Evolutionary conservation across 169 alveolate species (phyloP).

Genomic region (Plasmodium vivax): DNA sequence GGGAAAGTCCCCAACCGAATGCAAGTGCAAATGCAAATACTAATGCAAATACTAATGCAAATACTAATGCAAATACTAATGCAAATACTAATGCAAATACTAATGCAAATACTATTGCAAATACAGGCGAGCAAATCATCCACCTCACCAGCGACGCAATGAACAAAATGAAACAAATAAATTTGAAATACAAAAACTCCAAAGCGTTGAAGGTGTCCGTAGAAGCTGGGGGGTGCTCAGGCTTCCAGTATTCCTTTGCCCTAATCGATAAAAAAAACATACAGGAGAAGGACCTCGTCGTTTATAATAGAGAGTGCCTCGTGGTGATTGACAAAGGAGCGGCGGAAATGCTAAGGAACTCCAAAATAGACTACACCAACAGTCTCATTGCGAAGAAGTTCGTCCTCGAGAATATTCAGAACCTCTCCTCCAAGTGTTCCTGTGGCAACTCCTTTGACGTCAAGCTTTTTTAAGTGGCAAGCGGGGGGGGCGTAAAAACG

Average conservation of each 20-base stretch:
- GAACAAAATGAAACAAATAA: slow-evolving; percentile 72
- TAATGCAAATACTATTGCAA: no score
- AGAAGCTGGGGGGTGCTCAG: slow-evolving; percentile 87
- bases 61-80: no score
- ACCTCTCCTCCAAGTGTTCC: slow-evolving; percentile 81
- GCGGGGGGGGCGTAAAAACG: not conserved
- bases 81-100: no score
- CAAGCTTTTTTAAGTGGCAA: slow-evolving; percentile 15
- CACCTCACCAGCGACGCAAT: slow-evolving; percentile 71
- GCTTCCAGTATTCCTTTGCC: slow-evolving; percentile 82
- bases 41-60: no score
- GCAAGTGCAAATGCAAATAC: no score
- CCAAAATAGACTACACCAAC: slow-evolving; percentile 79
- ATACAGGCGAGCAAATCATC: not conserved
- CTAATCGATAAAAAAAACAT: slow-evolving; percentile 72
- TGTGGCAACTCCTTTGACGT: slow-evolving; percentile 86
- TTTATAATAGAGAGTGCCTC: slow-evolving; percentile 69
- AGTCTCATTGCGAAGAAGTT: slow-evolving; percentile 82
- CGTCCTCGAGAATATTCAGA: slow-evolving; percentile 79
- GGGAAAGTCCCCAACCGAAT: not conserved
- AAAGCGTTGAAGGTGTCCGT: slow-evolving; percentile 77
- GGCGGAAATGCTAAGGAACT: slow-evolving; percentile 72
- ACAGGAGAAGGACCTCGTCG: slow-evolving; percentile 71
- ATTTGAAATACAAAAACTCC: slow-evolving; percentile 43
- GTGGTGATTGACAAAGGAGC: slow-evolving; percentile 79